phyloP scores from a whole-genome alignment of 768 basidiomycete genomes.

The Trametes villosa region DNA sequence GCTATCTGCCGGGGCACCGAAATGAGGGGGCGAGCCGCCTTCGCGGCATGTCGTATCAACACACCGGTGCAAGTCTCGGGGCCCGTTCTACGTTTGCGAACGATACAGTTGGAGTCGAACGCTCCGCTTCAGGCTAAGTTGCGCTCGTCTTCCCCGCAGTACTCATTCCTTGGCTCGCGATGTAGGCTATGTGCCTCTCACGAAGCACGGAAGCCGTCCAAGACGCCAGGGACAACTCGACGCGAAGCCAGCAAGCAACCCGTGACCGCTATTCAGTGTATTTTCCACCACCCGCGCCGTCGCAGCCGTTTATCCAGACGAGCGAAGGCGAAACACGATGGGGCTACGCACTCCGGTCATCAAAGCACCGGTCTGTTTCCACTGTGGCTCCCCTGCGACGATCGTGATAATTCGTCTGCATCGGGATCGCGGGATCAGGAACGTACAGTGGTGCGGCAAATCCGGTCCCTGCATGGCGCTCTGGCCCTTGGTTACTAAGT shows the following conservation, averaged over 20 bases:
- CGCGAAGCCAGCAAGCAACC: not conserved
- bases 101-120: too few relatives aligned
- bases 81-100: too few relatives aligned
- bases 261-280: not conserved
- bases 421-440: slow-evolving; percentile 5
- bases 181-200: not conserved
- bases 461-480: not conserved
- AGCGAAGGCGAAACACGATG: slow-evolving; percentile 3
- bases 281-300: not conserved
- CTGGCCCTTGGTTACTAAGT: not conserved
- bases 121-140: not conserved
- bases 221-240: not conserved
- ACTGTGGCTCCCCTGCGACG: slow-evolving; percentile 7
- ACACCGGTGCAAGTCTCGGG: too few relatives aligned
- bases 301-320: not conserved
- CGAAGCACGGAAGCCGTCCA: not conserved
- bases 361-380: slow-evolving; percentile 11
- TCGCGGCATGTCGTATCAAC: too few relatives aligned
- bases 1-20: too few relatives aligned
- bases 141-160: not conserved
- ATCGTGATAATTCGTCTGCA: slow-evolving; percentile 1
- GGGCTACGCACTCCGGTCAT: slow-evolving; percentile 7
- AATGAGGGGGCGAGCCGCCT: too few relatives aligned
- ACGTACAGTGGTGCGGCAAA: not conserved
- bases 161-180: not conserved